Evolutionary conservation across 2,329 filamentous ascomycete genomes (phyloP).

Genomic region (Seiridium cupressi): DNA sequence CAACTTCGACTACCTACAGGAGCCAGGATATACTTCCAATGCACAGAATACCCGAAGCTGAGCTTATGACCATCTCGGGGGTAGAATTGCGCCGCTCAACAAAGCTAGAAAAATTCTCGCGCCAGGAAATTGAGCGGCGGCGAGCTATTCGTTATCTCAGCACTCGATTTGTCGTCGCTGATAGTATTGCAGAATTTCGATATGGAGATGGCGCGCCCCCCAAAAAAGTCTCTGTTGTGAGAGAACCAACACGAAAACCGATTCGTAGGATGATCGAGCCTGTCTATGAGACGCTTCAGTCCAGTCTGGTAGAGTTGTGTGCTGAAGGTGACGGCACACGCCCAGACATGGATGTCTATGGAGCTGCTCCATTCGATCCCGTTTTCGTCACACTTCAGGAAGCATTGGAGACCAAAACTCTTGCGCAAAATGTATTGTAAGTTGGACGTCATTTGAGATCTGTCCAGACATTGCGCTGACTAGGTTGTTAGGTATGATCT

Average conservation of each 20-base stretch:
- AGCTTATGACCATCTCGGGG: background rate
- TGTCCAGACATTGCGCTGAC: no score
- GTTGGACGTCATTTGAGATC: slow-evolving; percentile 2
- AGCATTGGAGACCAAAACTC: slow-evolving; percentile 10
- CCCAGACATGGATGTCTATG: slow-evolving; percentile 5
- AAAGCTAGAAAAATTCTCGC: background rate
- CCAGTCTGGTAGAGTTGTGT: background rate
- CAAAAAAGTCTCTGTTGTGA: background rate
- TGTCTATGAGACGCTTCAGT: background rate
- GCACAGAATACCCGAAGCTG: slow-evolving; percentile 9
- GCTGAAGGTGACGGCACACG: background rate
- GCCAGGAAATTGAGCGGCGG: slow-evolving; percentile 4
- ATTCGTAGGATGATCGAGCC: slow-evolving; percentile 3
- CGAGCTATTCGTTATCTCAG: slow-evolving; percentile 14
- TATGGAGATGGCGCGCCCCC: background rate
- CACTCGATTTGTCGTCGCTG: slow-evolving; percentile 21
- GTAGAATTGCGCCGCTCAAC: background rate
- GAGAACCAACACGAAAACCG: background rate
- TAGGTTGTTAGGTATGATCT: background rate
- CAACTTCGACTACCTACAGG: slow-evolving; percentile 13
- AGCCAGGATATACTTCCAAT: slow-evolving; percentile 14
- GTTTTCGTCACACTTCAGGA: slow-evolving; percentile 7
- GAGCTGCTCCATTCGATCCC: slow-evolving; percentile 11
- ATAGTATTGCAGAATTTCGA: slow-evolving; percentile 14
- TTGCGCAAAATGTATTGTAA: slow-evolving; percentile 19